Evolutionary conservation across 2,329 filamentous ascomycete species (phyloP).

Genomic region (Remersonia thermophila): DNA sequence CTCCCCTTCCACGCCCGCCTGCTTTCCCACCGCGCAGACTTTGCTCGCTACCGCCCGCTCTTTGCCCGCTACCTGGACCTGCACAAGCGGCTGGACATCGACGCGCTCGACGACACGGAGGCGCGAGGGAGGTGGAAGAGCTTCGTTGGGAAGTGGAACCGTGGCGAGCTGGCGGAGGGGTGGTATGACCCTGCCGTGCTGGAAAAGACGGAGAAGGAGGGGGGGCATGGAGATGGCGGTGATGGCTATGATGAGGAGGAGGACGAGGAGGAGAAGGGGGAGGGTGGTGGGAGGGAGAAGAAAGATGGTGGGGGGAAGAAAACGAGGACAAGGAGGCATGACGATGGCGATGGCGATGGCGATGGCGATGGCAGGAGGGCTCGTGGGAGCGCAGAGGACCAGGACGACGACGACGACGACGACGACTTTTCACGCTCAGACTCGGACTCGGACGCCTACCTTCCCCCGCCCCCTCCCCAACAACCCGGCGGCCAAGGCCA

Average conservation of each 20-base stretch:
- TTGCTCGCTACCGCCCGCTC: slow-evolving; percentile 46
- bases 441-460: no score
- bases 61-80: slow-evolving; percentile 79
- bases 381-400: no score
- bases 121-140: slow-evolving; percentile 82
- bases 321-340: slow-evolving; percentile 11
- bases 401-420: no score
- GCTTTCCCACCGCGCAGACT: slow-evolving; percentile 42
- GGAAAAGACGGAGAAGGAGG: no score
- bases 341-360: slow-evolving; percentile 35
- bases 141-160: slow-evolving; percentile 86
- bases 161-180: slow-evolving; percentile 69
- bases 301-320: background rate
- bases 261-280: no score
- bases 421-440: no score
- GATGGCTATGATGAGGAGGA: no score
- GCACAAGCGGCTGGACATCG: slow-evolving; percentile 64
- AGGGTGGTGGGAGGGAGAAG: no score
- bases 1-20: slow-evolving; percentile 56
- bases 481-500: slow-evolving; percentile 34
- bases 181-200: slow-evolving; percentile 84
- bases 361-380: no score
- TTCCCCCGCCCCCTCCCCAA: slow-evolving; percentile 36
- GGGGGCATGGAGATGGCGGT: no score
- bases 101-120: slow-evolving; percentile 62